phyloP scores from a whole-genome alignment of 192 early-diverging fungal species.

The Coemansia sp. region DNA sequence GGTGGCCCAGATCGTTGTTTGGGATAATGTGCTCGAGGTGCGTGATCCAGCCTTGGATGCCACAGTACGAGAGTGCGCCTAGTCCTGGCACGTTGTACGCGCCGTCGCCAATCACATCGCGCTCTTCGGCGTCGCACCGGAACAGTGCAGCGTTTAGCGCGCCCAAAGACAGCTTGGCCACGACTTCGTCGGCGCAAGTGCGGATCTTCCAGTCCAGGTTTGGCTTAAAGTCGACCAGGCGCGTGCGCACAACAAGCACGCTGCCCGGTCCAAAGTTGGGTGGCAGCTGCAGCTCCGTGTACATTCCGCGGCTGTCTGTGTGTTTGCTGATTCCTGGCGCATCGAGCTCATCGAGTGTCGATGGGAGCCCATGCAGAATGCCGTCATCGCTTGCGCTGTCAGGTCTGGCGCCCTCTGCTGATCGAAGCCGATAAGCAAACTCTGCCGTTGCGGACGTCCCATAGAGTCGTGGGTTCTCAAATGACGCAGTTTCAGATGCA shows the following conservation, averaged over 20 bases:
- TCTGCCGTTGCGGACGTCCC: slow-evolving; percentile 58
- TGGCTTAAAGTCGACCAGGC: slow-evolving; percentile 57
- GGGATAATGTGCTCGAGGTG: slow-evolving; percentile 75
- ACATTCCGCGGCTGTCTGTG: slow-evolving; percentile 58
- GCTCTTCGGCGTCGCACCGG: slow-evolving; percentile 85
- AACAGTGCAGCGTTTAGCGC: slow-evolving; percentile 89
- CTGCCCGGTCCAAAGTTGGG: slow-evolving; percentile 82
- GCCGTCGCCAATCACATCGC: slow-evolving; percentile 75
- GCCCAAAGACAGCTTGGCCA: slow-evolving; percentile 57
- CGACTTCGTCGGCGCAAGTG: slow-evolving; percentile 64
- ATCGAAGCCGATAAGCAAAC: slow-evolving; percentile 59
- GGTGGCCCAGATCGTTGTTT: slow-evolving; percentile 89
- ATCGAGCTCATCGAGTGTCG: slow-evolving; percentile 54
- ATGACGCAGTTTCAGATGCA: slow-evolving; percentile 20
- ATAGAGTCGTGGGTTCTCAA: slow-evolving; percentile 63
- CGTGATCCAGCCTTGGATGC: slow-evolving; percentile 89
- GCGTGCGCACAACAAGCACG: slow-evolving; percentile 68
- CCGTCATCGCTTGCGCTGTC: slow-evolving; percentile 35
- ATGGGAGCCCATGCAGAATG: slow-evolving; percentile 61
- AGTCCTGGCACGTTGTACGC: slow-evolving; percentile 87
- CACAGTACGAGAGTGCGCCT: slow-evolving; percentile 83
- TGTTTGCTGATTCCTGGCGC: slow-evolving; percentile 51
- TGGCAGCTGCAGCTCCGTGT: slow-evolving; percentile 62
- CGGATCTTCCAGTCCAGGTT: slow-evolving; percentile 61
- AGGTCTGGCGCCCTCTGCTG: slow-evolving; percentile 31